These are phyloP conservation scores for Phytophthora fragariaefolia DNA, from an alignment of 352 stramenopile species.

Conservation along the genomic window DNA sequence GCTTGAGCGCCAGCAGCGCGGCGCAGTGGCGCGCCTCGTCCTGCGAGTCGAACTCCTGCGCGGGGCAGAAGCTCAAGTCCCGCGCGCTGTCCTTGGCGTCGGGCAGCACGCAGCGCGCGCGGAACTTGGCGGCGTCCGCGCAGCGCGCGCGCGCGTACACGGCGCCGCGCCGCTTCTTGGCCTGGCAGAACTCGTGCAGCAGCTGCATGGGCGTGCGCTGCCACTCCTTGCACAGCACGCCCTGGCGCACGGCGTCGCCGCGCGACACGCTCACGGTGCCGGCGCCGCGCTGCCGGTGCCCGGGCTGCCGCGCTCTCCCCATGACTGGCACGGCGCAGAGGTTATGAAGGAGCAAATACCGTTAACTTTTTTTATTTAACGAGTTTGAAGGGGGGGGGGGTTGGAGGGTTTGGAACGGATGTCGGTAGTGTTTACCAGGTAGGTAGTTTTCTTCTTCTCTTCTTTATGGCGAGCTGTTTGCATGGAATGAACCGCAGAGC, in stretches of 20 bases:
- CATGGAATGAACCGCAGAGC: too few species aligned
- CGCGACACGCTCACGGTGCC: constrained; percentile 87
- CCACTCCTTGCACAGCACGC: constrained; percentile 94
- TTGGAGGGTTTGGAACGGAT: too few species aligned
- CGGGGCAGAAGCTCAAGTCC: constrained; percentile 93
- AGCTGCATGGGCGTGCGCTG: constrained; percentile 94
- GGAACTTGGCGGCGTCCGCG: constrained; percentile 36
- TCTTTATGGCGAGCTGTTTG: too few species aligned
- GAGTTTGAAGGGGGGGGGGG: too few species aligned
- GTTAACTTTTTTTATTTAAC: too few species aligned
- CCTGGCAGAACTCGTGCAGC: constrained; percentile 94
- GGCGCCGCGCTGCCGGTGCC: constrained; percentile 88
- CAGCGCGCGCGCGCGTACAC: constrained; percentile 67
- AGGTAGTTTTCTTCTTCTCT: too few species aligned
- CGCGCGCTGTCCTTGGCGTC: constrained; percentile 95
- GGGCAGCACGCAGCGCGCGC: constrained; percentile 88
- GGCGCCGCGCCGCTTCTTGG: constrained; percentile 88
- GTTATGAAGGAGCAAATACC: too few species aligned
- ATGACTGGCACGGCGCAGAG: constrained; percentile 1
- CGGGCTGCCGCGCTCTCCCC: constrained; percentile 35
- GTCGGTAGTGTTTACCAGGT: too few species aligned
- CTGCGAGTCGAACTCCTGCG: constrained; percentile 77
- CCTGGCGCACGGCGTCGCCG: constrained; percentile 81
- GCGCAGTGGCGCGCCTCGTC: constrained; percentile 94
- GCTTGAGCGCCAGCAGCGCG: constrained; percentile 94